A percentile compares a stretch with the other conserved stretches of the same genome.
phyloP scores from a whole-genome alignment of 305 asterid genomes.

The Caryopteris hybrid region DNA sequence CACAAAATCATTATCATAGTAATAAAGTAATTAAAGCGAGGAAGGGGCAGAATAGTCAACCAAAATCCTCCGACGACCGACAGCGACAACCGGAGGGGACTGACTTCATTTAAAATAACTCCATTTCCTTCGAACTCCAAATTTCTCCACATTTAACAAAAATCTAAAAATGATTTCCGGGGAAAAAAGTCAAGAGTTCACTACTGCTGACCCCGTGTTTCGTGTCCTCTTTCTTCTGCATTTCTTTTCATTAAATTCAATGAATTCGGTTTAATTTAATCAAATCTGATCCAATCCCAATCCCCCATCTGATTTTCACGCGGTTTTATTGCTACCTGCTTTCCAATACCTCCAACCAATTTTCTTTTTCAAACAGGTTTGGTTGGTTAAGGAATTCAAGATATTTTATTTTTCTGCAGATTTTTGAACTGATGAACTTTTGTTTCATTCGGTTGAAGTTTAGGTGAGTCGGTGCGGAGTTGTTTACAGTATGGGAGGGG shows the following conservation, averaged over 20 bases:
- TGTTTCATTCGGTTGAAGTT: conserved; percentile 7
- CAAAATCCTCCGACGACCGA: conserved; percentile 28
- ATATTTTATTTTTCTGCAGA: neutral
- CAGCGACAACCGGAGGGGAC: conserved; percentile 34
- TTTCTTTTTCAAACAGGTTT: conserved; percentile 7
- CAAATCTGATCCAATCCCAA: conserved; percentile 30
- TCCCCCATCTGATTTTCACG: conserved; percentile 26
- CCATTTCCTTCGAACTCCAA: neutral
- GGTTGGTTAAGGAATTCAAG: neutral
- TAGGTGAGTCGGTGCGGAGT: conserved; percentile 26
- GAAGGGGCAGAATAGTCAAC: conserved; percentile 35
- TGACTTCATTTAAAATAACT: neutral
- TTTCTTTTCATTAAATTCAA: conserved; percentile 35
- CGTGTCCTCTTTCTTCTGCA: conserved; percentile 22
- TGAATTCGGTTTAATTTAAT: conserved; percentile 20
- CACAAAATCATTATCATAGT: conserved; percentile 13
- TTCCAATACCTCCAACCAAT: neutral
- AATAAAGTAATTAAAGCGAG: neutral
- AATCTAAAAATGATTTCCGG: neutral
- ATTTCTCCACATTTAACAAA: conserved; percentile 3
- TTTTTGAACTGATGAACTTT: conserved; percentile 2
- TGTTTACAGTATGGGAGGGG: conserved; percentile 63
- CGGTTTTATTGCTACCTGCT: conserved; percentile 24
- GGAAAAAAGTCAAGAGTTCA: conserved; percentile 31
- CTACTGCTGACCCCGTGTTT: conserved; percentile 41